A percentile compares a stretch with the other conserved stretches of the same genome.
Evolutionary conservation across 2,329 filamentous ascomycete genomes (phyloP).

Genomic region (Lachnellula subtilissima): DNA sequence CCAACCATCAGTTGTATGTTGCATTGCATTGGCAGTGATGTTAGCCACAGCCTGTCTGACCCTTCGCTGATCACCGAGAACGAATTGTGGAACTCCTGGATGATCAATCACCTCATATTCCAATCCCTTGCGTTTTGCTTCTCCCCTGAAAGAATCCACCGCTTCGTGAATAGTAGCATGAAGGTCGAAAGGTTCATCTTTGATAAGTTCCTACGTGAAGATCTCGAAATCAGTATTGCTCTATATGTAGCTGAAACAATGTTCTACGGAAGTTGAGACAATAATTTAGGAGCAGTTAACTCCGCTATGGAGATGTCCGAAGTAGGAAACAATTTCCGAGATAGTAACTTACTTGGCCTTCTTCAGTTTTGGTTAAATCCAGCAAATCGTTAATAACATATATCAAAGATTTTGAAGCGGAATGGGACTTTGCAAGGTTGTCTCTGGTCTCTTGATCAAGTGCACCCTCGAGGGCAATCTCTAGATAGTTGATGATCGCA

Average conservation of each 20-base stretch:
- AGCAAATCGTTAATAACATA: conserved; percentile 92
- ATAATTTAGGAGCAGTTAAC: too few relatives aligned
- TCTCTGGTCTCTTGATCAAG: conserved; percentile 80
- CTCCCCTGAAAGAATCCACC: conserved; percentile 65
- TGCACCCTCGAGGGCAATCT: conserved; percentile 78
- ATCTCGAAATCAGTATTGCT: too few relatives aligned
- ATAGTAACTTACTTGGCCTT: conserved; percentile 50
- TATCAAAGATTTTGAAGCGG: conserved; percentile 85
- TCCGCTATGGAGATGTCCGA: too few relatives aligned
- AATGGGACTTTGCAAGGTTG: conserved; percentile 78
- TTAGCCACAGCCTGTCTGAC: conserved; percentile 82
- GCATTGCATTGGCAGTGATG: conserved; percentile 77
- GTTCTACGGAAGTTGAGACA: too few relatives aligned
- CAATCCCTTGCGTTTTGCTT: conserved; percentile 72
- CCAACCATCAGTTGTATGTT: conserved; percentile 64
- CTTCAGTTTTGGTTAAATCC: conserved; percentile 82
- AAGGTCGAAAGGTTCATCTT: conserved; percentile 76
- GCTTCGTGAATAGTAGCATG: conserved; percentile 69
- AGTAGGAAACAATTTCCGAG: too few relatives aligned
- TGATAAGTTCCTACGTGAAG: conserved; percentile 52
- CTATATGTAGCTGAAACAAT: too few relatives aligned
- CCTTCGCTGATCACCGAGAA: conserved; percentile 73
- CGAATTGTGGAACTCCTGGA: conserved; percentile 62
- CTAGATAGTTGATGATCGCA: conserved; percentile 90
- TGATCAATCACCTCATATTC: conserved; percentile 63